phyloP scores from a whole-genome alignment of 768 basidiomycete species.

The Tulasnella sp. region DNA sequence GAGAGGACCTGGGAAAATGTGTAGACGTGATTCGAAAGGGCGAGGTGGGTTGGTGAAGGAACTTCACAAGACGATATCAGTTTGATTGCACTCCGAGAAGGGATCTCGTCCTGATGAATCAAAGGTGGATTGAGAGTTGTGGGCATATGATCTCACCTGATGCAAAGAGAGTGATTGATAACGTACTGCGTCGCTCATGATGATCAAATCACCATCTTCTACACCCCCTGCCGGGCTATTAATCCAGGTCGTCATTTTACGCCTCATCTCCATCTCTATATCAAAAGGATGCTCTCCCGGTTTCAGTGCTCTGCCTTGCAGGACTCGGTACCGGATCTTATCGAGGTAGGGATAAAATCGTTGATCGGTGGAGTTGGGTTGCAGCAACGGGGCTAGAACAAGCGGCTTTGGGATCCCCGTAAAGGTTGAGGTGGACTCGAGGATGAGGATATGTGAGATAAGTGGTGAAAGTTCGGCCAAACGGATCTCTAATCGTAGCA shows the following conservation, averaged over 20 bases:
- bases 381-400: constrained; percentile 4
- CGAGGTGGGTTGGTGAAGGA: constrained; percentile 3
- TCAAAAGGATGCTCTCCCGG: constrained; percentile 7
- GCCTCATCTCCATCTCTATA: constrained; percentile 6
- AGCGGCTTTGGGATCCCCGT: constrained; percentile 3
- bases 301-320: neutral
- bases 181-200: constrained; percentile 10
- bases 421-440: constrained; percentile 6
- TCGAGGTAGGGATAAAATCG: constrained; percentile 6
- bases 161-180: neutral
- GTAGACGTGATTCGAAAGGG: constrained; percentile 3
- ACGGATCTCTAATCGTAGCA: neutral
- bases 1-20: neutral
- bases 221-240: neutral
- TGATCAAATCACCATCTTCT: constrained; percentile 3
- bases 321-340: neutral
- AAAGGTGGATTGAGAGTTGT: too few species aligned
- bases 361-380: constrained; percentile 1
- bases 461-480: constrained; percentile 5
- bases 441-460: neutral
- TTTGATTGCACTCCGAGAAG: neutral
- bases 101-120: constrained; percentile 3
- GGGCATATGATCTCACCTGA: neutral
- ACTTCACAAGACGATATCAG: neutral
- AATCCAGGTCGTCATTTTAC: neutral